phyloP scores from a whole-genome alignment of 1,284 basidiomycete genomes.

The Ustilago tritici region DNA sequence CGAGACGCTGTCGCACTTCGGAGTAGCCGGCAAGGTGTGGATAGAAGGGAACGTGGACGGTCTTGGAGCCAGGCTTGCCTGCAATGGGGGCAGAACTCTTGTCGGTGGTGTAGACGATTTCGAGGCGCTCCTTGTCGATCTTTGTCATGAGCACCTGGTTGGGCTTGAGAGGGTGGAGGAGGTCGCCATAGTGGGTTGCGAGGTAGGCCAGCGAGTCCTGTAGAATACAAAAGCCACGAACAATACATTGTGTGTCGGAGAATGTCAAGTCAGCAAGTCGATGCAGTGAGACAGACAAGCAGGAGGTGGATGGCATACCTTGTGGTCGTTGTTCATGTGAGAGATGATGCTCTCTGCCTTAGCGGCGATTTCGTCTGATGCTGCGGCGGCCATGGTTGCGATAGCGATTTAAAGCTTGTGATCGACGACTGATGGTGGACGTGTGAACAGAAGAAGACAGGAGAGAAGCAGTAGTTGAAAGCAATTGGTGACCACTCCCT shows the following conservation, averaged over 20 bases:
- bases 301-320: conserved; percentile 26
- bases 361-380: conserved; percentile 40
- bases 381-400: conserved; percentile 14
- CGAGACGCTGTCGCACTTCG: conserved; percentile 39
- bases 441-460: conserved; percentile 7
- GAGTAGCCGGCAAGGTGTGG: conserved; percentile 43
- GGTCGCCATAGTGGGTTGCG: conserved; percentile 47
- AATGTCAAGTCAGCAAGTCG: not conserved
- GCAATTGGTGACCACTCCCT: conserved; percentile 4
- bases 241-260: not conserved
- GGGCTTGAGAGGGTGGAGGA: conserved; percentile 34
- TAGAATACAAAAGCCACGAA: too few species aligned
- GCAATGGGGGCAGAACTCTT: conserved; percentile 19
- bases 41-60: conserved; percentile 41
- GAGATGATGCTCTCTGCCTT: conserved; percentile 49
- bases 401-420: not conserved
- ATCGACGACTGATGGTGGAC: not conserved
- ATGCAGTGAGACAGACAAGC: not conserved
- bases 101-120: conserved; percentile 39
- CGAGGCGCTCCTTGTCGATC: conserved; percentile 51
- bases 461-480: not conserved
- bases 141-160: conserved; percentile 46
- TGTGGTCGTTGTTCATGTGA: conserved; percentile 57
- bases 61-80: conserved; percentile 24
- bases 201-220: conserved; percentile 53